Base-by-base conservation (phyloP, 2,329 filamentous ascomycete genomes). In the Metarhizium guizhouense region DNA sequence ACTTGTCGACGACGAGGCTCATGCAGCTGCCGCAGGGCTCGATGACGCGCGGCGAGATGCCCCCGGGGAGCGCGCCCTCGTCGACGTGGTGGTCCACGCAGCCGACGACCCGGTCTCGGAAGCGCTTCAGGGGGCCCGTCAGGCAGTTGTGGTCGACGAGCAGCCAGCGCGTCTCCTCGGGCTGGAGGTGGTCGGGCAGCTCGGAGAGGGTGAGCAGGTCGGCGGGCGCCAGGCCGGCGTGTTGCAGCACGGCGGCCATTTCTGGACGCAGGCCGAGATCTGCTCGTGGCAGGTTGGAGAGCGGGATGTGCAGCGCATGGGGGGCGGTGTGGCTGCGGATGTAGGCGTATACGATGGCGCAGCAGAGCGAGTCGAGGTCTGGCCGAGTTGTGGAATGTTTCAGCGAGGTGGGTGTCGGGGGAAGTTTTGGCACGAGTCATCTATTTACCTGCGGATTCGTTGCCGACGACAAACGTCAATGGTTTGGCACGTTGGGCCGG, bases 361-460 rank as follows among this genome's bases (percentile, higher is more conserved):
- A 86, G 68, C 86, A 88, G 61, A 94, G 80, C 2, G 88, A 92
- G 72, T 94, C 89, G 54, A 94, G 84, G 62, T 94, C 89, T 88
- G 57, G 2, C 7, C 6, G 43, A 47, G 38, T 11, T 4, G 7
- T 3, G 8, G 4, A n/a, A 5, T n/a, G 10, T 6, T 38, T 55
- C 13, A 20, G 34, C 10, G 16, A 11, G 68, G 59, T 65, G 16
- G 8, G 1, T 18, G 42, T 6, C 5, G 18, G 16, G n/a, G 45
- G 25, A 2, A 29, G 45, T 29, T 32, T 11, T 2, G 32, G 32
- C 32, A 34, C 32, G 32, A 34, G 32, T 34, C 7, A 34, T 11
- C 11, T 52, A 4, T 8, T 36, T 53, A 82, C 84, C 84, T 55
- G 83, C 84, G 25, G 84, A 84, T 67, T 87, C 84, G 60, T 87